Evolutionary conservation across 805 yeast species (phyloP).

Genomic region (Ogataea salicorniae): DNA sequence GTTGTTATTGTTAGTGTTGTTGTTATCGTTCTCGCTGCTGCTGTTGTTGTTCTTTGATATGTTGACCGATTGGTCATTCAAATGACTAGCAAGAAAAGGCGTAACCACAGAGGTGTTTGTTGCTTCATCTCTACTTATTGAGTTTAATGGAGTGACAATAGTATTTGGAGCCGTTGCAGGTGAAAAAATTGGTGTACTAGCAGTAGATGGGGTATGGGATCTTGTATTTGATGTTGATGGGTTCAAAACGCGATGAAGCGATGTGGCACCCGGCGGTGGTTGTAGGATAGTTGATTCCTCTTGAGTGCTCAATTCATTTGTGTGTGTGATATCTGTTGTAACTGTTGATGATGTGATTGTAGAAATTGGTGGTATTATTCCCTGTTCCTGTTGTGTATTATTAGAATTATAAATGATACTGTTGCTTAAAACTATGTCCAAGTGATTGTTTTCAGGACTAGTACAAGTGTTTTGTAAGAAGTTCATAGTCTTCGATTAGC

Average conservation of each 20-base stretch:
- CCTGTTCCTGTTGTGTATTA: not conserved
- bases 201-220: constrained; percentile 2
- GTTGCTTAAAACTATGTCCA: constrained; percentile 16
- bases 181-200: not conserved
- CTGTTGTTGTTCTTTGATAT: constrained; percentile 31
- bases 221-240: not conserved
- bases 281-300: too few species aligned
- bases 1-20: too few species aligned
- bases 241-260: not conserved
- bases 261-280: not conserved
- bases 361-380: not conserved
- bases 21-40: constrained; percentile 21
- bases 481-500: constrained; percentile 10
- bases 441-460: constrained; percentile 15
- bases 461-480: constrained; percentile 17
- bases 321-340: not conserved
- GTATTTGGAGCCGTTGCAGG: not conserved
- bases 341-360: not conserved
- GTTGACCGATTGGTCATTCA: constrained; percentile 35
- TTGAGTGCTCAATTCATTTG: too few species aligned
- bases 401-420: constrained; percentile 6
- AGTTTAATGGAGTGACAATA: not conserved
- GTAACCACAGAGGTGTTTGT: constrained; percentile 25
- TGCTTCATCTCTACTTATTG: constrained; percentile 3
- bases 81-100: constrained; percentile 31